Evolutionary conservation across 139 green algal genomes (phyloP), one percentile per base, ranked within the genome.

Genomic region (Closterium sp.): DNA sequence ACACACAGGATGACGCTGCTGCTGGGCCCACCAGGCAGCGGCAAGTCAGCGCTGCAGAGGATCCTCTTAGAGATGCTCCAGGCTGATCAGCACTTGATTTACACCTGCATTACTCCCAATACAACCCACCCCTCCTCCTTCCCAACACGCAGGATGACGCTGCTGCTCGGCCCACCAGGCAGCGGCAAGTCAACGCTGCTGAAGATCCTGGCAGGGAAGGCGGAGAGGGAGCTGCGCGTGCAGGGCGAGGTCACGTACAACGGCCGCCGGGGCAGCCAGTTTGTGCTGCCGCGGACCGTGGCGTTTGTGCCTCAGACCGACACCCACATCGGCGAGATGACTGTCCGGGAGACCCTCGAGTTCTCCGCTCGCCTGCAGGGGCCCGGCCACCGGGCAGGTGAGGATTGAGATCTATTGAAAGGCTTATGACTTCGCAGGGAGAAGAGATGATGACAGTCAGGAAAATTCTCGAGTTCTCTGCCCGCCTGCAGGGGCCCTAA

Each of bases 81-180:
- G 21, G 13, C 13, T 10, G 50, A 21, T 21, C 11, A 70, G 1
- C 11, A 19, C 50, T 10, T 42, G 34, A 42, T 42, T 42, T 10
- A 4, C 34, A 42, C 34, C 34, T 42, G 17, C n/a, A n/a, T n/a
- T n/a, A n/a, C n/a, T n/a, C n/a, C n/a, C n/a, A n/a, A n/a, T n/a
- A n/a, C n/a, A 70, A 2, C 6, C 38, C 38, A 50, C 38, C 5
- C 38, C 38, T 17, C 0, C 6, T 50, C 7, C 38, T 50, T 9
- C 13, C 13, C 38, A 50, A 11, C 7, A 17, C 38, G 1, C 38
- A 50, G 38, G 38, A 50, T 50, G 30, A 97, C 96, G 2, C 95
- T 97, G 88, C 94, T 97, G 70, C 95, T 97, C 70, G 96, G 96
- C 17, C 96, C 96, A 2, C 96, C 96, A 21, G 94, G 95, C 17